Evolutionary conservation across 2,329 filamentous ascomycete species (phyloP), one percentile per base, ranked within the genome.

Genomic region (Xylariaceae sp.): DNA sequence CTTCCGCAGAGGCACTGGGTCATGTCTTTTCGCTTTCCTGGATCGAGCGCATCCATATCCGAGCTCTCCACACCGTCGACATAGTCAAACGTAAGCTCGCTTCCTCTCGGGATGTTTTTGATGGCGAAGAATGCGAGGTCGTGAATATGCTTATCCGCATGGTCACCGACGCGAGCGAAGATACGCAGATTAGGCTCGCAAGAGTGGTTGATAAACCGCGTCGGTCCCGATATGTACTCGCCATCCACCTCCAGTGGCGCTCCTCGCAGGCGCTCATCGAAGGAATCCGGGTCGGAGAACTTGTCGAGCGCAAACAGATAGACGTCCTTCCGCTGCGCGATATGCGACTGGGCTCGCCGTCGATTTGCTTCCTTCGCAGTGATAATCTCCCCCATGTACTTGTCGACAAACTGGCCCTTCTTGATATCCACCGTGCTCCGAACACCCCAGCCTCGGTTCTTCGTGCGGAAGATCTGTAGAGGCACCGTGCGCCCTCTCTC

Each of bases 251-350:
- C 84, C 3, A 88, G 74, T 13, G 84, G 79, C 4, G 80, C 75
- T 0, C 79, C 81, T 2, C 78, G 76, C 0, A 88, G 77, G 0
- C 83, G 76, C n/a, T 77, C 74, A 61, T 87, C 83, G 8, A 79
- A 74, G 1, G 82, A 84, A 4, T 78, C 66, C 0, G 78, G 74
- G 57, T 88, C 81, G 0, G 78, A 82, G 69, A 92, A 93, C 70
- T 94, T 94, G 76, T 95, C 90, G 1, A 95, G 82, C 1, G 82
- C 85, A 72, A 93, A 94, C 1, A 94, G 80, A 66, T 94, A 94
- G 0, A 88, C 85, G 18, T 89, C 86, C 66, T 92, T 92, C n/a
- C 80, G 79, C 60, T 83, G 78, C 0, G 81, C 80, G 2, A 82
- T 73, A 35, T 78, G 76, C 1, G 84, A 81, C 0, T 77, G 74